Evolutionary conservation across 495 filamentous ascomycete species (phyloP).

Genomic region (Melanomma pulvis-pyrius): DNA sequence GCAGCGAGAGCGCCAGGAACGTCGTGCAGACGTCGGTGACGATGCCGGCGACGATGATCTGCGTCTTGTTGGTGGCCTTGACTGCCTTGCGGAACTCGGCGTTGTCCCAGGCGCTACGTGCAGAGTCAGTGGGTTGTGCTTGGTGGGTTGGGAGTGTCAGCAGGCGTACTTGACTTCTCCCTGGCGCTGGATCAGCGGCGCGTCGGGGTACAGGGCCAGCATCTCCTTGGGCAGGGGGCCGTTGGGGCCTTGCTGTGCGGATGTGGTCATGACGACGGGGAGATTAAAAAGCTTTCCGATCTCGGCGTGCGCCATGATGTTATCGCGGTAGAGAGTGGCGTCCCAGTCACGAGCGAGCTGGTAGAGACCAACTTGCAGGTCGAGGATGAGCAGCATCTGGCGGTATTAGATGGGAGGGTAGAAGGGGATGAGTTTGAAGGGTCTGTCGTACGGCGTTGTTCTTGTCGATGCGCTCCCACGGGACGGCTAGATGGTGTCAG

Average conservation of each 20-base stretch:
- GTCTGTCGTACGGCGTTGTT: slow-evolving; percentile 54
- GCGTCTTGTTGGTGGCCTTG: slow-evolving; percentile 63
- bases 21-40: slow-evolving; percentile 77
- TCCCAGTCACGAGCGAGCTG: slow-evolving; percentile 66
- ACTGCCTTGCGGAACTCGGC: slow-evolving; percentile 69
- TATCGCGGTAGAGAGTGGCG: slow-evolving; percentile 63
- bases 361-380: slow-evolving; percentile 73
- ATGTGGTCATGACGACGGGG: slow-evolving; percentile 71
- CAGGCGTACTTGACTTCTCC: slow-evolving; percentile 65
- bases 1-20: slow-evolving; percentile 72
- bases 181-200: slow-evolving; percentile 66
- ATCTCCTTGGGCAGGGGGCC: slow-evolving; percentile 74
- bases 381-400: slow-evolving; percentile 66
- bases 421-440: background rate
- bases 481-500: slow-evolving; percentile 28
- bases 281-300: slow-evolving; percentile 68
- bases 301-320: slow-evolving; percentile 69
- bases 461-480: slow-evolving; percentile 57
- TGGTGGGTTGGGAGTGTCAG: background rate
- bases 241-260: slow-evolving; percentile 67
- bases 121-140: background rate
- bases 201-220: slow-evolving; percentile 65
- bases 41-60: slow-evolving; percentile 75
- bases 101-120: slow-evolving; percentile 69
- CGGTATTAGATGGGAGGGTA: background rate